These are phyloP conservation scores for Kokia cookei DNA, from an alignment of 441 rosid genomes.

Conservation along the genomic window DNA sequence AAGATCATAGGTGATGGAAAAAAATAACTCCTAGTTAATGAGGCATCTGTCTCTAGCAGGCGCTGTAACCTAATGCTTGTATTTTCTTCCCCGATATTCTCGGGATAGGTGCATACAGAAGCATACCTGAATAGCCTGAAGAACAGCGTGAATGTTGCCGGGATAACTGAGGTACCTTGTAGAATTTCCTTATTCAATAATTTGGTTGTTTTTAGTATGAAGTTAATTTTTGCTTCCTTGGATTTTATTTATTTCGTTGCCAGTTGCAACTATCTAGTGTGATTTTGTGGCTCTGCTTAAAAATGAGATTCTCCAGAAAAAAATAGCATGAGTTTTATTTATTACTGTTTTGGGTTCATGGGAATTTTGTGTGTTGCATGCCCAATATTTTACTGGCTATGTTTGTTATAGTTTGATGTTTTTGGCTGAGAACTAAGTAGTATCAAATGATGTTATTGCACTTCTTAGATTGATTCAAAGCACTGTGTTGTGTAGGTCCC, in stretches of 20 bases:
- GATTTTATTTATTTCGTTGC: not conserved
- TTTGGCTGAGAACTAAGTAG: not conserved
- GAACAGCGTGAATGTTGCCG: constrained; percentile 69
- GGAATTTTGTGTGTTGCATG: not conserved
- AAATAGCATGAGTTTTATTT: not conserved
- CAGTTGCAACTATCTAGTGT: not conserved
- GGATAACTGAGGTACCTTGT: constrained; percentile 63
- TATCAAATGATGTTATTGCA: not conserved
- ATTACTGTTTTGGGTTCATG: not conserved
- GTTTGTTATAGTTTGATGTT: constrained; percentile 1
- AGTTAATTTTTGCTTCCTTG: not conserved
- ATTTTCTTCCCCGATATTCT: not conserved
- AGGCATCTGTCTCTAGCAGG: not conserved
- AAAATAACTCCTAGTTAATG: not conserved
- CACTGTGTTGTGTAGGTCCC: constrained; percentile 51
- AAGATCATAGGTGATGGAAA: not conserved
- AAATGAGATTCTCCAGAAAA: not conserved
- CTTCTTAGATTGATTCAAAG: constrained; percentile 19
- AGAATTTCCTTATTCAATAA: not conserved
- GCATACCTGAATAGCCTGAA: constrained; percentile 71
- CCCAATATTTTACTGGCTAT: not conserved
- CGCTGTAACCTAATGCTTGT: not conserved
- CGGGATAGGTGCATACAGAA: constrained; percentile 70
- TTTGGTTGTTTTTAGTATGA: not conserved
- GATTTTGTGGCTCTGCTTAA: not conserved